Percentiles rank a stretch among this genome's conserved stretches.
Conservation (phyloP, 1,139 yeast genomes). For the Scheffersomyces cryptocercus region DNA sequence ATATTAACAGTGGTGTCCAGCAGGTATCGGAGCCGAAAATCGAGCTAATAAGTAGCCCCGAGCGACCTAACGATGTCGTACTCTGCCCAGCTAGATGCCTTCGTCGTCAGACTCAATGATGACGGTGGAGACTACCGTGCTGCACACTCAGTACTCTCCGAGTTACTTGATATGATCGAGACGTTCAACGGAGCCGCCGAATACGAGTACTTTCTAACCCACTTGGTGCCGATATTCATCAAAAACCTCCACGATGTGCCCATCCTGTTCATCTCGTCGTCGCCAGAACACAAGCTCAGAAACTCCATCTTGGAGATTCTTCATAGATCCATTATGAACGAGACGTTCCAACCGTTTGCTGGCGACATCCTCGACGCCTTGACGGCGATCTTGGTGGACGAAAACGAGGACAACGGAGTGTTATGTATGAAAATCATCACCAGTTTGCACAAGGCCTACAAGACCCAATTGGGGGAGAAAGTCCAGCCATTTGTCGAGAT, state of each 20-base stretch:
- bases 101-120: constrained; percentile 60
- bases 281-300: constrained; percentile 74
- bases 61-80: constrained; percentile 22
- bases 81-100: constrained; percentile 55
- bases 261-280: constrained; percentile 61
- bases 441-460: constrained; percentile 85
- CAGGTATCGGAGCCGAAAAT: too few relatives aligned
- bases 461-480: constrained; percentile 63
- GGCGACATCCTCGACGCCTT: constrained; percentile 61
- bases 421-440: constrained; percentile 88
- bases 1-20: too few relatives aligned
- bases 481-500: constrained; percentile 80
- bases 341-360: constrained; percentile 74
- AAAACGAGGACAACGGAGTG: constrained; percentile 95
- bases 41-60: too few relatives aligned
- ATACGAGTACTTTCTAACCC: constrained; percentile 67
- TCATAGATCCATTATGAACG: constrained; percentile 82
- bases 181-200: constrained; percentile 78
- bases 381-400: constrained; percentile 61
- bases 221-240: constrained; percentile 63
- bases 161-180: constrained; percentile 83
- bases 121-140: constrained; percentile 53
- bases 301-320: constrained; percentile 76
- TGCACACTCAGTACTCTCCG: constrained; percentile 70
- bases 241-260: constrained; percentile 67